phyloP scores from a whole-genome alignment of 2,329 filamentous ascomycete species.

The Fusarium sp. region DNA sequence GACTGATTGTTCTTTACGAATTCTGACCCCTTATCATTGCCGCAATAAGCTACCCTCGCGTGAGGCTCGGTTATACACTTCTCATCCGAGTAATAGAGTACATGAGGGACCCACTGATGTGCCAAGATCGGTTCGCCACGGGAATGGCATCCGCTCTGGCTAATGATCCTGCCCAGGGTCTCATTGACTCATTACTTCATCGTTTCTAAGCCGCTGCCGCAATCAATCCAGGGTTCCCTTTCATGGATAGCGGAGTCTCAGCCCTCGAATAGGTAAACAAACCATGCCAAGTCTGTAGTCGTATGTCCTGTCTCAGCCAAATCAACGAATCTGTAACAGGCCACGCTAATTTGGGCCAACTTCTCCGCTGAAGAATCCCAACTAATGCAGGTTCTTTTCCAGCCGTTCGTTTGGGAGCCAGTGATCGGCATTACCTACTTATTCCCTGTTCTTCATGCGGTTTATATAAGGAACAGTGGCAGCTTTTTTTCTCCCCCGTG shows the following conservation, averaged over 20 bases:
- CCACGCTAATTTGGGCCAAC: not conserved
- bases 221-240: not conserved
- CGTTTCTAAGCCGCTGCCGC: slow-evolving; percentile 1
- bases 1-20: not conserved
- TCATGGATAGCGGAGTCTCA: not conserved
- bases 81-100: not conserved
- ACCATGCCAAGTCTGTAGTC: slow-evolving; percentile 4
- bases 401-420: slow-evolving; percentile 1
- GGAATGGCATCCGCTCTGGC: not conserved
- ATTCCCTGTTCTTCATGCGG: not conserved
- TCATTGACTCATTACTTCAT: not conserved
- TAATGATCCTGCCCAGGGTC: not conserved
- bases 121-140: slow-evolving; percentile 19
- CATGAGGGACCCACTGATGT: not conserved
- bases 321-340: not conserved
- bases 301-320: slow-evolving; percentile 6
- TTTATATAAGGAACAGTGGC: slow-evolving; percentile 36
- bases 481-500: not conserved
- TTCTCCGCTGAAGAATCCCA: not conserved
- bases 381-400: slow-evolving; percentile 30
- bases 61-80: slow-evolving; percentile 2
- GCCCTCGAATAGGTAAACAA: slow-evolving; percentile 10
- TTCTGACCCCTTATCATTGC: not conserved
- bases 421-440: slow-evolving; percentile 32
- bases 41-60: not conserved